Evolutionary conservation across 805 yeast species (phyloP), one percentile per base, ranked within the genome.

Genomic region (Nakazawaea peltata): DNA sequence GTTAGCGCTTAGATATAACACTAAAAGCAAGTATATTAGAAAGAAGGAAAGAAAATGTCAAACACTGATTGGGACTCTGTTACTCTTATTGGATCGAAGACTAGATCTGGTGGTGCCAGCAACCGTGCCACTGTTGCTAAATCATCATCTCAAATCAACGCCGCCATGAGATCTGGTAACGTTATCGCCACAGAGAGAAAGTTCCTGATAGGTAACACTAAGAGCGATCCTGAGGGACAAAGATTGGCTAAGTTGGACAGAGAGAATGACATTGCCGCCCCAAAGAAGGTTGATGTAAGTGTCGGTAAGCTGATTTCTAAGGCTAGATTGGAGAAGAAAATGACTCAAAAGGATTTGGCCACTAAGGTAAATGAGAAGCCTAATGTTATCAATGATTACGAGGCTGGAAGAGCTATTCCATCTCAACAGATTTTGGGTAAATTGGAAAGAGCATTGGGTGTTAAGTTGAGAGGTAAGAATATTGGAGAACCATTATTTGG

Each of bases 261-360:
- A 58, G 79, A 86, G 33, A 94, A 87, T 51, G 97, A 88, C 50
- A 87, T 90, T 44, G 94, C 86, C 37, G 82, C 92, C 14, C 94
- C 94, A 40, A 81, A 88, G 63, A 92, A 88, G 63, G 62, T 92
- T 35, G 95, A 86, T 38, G 65, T 72, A 11, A 63, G 65, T 40
- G 97, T 92, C 21, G 98, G 97, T 46, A 83, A 81, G 56, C 81
- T 90, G 37, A 87, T 92, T 47, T 71, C 77, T 34, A 69, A 77
- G 56, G 95, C 82, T 25, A 79, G 98, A 67, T 79, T 77, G 51
- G 96, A 84, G 41, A 86, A 87, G 70, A 74, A 76, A 52, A 57
- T 88, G 56, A 81, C 97, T 8, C 98, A 92, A 63, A 92, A 92
- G 71, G 98, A 92, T 50, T 72, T 92, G 51, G 98, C 98, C 50